Evolutionary conservation across 225 moss, liverwort and hornwort genomes (phyloP).

Genomic region (Sphagnum tenellum): DNA sequence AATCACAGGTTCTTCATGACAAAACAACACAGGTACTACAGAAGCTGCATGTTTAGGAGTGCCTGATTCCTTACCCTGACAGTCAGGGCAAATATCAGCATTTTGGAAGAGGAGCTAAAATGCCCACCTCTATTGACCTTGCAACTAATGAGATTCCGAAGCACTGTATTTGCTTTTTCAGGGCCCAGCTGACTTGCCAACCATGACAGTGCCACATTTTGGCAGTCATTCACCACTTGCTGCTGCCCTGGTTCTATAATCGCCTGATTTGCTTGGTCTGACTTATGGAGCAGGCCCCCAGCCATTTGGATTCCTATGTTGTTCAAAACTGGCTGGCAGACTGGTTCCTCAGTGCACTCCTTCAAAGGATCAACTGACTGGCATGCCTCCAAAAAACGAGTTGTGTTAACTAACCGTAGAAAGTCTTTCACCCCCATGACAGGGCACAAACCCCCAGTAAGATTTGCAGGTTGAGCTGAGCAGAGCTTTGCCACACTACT

Average conservation of each 20-base stretch:
- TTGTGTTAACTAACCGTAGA: constrained; percentile 52
- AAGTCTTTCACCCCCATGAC: constrained; percentile 48
- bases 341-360: constrained; percentile 67
- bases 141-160: constrained; percentile 85
- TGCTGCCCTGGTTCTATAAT: constrained; percentile 18
- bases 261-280: constrained; percentile 5
- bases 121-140: constrained; percentile 62
- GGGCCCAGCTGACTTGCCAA: constrained; percentile 62
- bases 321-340: constrained; percentile 62
- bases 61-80: too few relatives aligned
- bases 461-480: constrained; percentile 60
- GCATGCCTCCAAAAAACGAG: constrained; percentile 62
- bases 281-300: constrained; percentile 17
- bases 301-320: constrained; percentile 51
- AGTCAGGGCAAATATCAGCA: too few relatives aligned
- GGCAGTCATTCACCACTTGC: constrained; percentile 62
- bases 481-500: constrained; percentile 69
- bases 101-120: too few relatives aligned
- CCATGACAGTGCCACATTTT: constrained; percentile 79
- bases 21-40: too few relatives aligned
- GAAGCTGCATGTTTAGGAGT: too few relatives aligned
- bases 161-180: constrained; percentile 42
- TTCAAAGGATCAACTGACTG: constrained; percentile 62
- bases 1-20: too few relatives aligned
- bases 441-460: constrained; percentile 83